Base-by-base conservation (phyloP, 768 basidiomycete genomes). In the Boletus huronensis region DNA sequence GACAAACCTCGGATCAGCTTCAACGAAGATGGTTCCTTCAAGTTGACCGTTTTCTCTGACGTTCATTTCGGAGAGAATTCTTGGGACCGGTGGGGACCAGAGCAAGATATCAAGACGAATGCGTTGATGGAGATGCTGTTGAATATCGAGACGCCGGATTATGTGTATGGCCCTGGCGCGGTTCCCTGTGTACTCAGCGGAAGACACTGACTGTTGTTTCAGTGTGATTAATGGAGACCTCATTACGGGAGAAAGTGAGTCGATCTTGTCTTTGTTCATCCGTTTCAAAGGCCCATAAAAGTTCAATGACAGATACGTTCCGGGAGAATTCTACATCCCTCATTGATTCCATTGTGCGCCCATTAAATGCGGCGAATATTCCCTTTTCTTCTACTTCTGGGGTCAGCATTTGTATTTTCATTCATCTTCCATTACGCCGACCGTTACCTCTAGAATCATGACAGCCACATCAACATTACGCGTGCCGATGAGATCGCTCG, bases 41-140 rank as follows among this genome's bases (percentile, higher is more conserved):
- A 87, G 68, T 60, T 90, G 43, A 85, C 82, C 14, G 76, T 88
- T 6, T 88, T 90, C 66, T 87, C 85, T 7, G 88, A 90, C 60
- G 68, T 89, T 29, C 88, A 90, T 63, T 88, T 78, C 56, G 88
- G 88, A 26, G 88, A 90, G 69, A 84, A 87, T 59, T 84, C 86
- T 8, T 85, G 83, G 81, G 83, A 83, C 50, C 66, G 55, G 8
- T 85, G 84, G 82, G 87, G 88, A 0, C 82, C 82, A 19, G 72
- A 77, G 58, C 85, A 90, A 60, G 88, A 90, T 56, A 66, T 72
- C 25, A 84, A 86, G 40, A 88, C 84, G 55, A 76, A 75, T 10
- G 70, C 70, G 5, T 64, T 90, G 53, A 86, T 87, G 81, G 73
- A 78, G 21, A 71, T 60, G 2, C 74, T 89, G 19, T 64, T 90